phyloP scores from a whole-genome alignment of 495 filamentous ascomycete species.

The Extremus antarcticus region DNA sequence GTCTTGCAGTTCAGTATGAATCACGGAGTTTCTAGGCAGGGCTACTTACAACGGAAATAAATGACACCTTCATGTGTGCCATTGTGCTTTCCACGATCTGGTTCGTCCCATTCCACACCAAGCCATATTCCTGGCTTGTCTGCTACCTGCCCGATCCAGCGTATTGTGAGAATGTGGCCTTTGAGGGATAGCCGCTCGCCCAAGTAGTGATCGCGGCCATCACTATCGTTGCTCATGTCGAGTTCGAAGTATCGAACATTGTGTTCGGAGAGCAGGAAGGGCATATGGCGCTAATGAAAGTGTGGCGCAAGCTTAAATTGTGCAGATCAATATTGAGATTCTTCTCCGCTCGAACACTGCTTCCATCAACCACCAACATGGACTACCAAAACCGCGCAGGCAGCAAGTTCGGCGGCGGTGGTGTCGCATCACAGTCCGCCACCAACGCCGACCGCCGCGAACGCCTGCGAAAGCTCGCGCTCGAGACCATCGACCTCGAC shows the following conservation, averaged over 20 bases:
- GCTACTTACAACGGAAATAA: constrained; percentile 69
- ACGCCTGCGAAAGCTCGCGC: constrained; percentile 90
- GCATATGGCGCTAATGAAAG: not conserved
- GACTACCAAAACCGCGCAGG: constrained; percentile 76
- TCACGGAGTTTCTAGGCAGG: not conserved
- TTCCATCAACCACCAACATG: constrained; percentile 6
- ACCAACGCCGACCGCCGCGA: constrained; percentile 96
- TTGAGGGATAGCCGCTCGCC: constrained; percentile 71
- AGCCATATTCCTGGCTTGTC: constrained; percentile 77
- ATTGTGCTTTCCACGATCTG: constrained; percentile 74
- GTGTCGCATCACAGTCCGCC: constrained; percentile 83
- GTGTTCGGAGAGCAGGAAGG: not conserved
- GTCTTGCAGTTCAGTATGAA: constrained; percentile 6
- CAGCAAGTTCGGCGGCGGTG: constrained; percentile 95
- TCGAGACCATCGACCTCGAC: constrained; percentile 97
- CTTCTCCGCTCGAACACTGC: not conserved
- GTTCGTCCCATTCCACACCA: constrained; percentile 94
- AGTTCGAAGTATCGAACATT: too few relatives aligned
- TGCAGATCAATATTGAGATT: not conserved
- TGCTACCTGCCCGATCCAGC: constrained; percentile 66
- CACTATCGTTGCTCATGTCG: not conserved
- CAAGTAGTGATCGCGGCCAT: constrained; percentile 27
- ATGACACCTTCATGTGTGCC: constrained; percentile 65
- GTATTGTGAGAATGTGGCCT: constrained; percentile 65
- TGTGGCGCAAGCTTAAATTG: not conserved